These are phyloP conservation scores for Talaromyces stipitatus DNA, from an alignment of 495 filamentous ascomycete species.

Conservation along the genomic window DNA sequence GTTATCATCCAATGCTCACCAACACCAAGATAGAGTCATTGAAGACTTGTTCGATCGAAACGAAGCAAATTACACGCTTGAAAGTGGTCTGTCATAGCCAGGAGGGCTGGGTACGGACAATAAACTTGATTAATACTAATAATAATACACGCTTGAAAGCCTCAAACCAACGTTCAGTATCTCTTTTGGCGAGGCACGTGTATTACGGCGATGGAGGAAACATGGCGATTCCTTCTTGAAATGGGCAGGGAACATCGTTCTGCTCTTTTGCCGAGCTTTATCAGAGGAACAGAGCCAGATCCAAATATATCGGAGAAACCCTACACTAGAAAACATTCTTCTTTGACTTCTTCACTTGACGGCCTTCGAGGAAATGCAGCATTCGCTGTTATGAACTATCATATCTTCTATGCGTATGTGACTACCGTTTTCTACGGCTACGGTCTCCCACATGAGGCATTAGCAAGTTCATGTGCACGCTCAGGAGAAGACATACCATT, in stretches of 20 bases:
- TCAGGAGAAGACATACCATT: background rate
- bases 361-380: background rate
- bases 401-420: background rate
- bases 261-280: background rate
- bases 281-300: background rate
- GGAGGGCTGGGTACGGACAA: no score
- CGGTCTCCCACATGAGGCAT: background rate
- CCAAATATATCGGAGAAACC: background rate
- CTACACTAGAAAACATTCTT: background rate
- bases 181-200: background rate
- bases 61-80: background rate
- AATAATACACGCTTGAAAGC: background rate
- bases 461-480: background rate
- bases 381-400: background rate
- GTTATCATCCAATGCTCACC: background rate
- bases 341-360: background rate
- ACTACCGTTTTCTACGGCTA: background rate
- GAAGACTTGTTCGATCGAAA: background rate
- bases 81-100: no score
- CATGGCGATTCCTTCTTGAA: background rate
- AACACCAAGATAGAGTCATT: background rate
- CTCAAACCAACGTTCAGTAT: background rate
- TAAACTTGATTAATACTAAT: no score
- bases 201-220: background rate
- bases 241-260: background rate